Evolutionary conservation across 1,284 basidiomycete species (phyloP).

Genomic region (Ganoderma lingzhi): DNA sequence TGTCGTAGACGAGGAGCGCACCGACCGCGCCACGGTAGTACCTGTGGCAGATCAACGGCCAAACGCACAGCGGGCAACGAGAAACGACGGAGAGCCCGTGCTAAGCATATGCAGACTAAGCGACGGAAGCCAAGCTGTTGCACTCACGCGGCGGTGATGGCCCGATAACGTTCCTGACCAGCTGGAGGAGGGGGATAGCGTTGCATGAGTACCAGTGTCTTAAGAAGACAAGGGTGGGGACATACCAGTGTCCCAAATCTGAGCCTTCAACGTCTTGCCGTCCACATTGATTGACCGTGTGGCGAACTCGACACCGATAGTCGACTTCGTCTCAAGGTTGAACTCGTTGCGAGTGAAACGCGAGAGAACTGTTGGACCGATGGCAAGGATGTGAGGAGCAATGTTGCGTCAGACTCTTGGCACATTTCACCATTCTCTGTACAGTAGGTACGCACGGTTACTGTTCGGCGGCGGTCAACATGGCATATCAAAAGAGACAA

Average conservation of each 20-base stretch:
- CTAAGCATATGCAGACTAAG: background rate
- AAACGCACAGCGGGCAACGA: background rate
- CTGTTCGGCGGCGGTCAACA: slow-evolving; percentile 29
- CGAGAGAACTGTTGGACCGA: slow-evolving; percentile 70
- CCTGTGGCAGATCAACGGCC: slow-evolving; percentile 48
- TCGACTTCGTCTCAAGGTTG: slow-evolving; percentile 98
- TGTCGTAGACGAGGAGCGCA: slow-evolving; percentile 92
- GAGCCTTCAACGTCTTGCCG: slow-evolving; percentile 97
- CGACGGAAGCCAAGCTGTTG: background rate
- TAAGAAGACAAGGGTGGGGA: slow-evolving; percentile 19
- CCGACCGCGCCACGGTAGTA: slow-evolving; percentile 99
- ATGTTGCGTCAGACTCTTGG: slow-evolving; percentile 19
- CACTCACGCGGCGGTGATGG: slow-evolving; percentile 95
- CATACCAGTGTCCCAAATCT: slow-evolving; percentile 99
- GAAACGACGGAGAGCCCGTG: background rate
- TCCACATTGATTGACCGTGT: slow-evolving; percentile 96
- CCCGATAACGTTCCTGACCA: slow-evolving; percentile 98
- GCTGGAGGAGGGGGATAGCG: slow-evolving; percentile 54
- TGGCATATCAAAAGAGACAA: background rate
- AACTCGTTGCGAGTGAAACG: slow-evolving; percentile 99
- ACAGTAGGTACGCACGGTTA: slow-evolving; percentile 40
- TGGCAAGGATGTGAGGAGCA: background rate
- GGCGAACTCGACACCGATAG: slow-evolving; percentile 99
- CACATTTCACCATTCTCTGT: slow-evolving; percentile 6
- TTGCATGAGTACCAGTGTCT: background rate